Conservation (phyloP, 768 basidiomycete species). For the Suillus plorans region DNA sequence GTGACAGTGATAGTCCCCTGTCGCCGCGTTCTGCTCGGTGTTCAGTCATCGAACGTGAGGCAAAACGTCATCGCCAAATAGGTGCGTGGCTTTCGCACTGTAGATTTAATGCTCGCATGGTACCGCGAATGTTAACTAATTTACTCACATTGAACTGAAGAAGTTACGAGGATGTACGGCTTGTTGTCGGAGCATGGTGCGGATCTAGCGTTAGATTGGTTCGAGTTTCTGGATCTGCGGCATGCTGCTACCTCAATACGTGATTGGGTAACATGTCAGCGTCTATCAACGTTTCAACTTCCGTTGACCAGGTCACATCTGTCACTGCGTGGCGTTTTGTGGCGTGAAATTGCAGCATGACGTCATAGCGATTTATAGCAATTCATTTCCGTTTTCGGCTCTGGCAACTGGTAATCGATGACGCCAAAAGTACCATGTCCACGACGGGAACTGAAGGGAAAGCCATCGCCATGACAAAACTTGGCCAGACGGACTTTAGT, state of each 20-base stretch:
- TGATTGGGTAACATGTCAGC: neutral
- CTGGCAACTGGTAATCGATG: neutral
- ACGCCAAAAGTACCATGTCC: neutral
- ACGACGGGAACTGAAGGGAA: neutral
- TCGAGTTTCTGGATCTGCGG: neutral
- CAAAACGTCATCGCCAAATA: too few relatives aligned
- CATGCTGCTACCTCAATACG: neutral
- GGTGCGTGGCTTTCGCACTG: neutral
- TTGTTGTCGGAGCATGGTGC: neutral
- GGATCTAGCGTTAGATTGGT: neutral
- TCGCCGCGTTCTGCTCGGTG: neutral
- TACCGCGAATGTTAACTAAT: neutral
- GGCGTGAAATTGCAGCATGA: neutral
- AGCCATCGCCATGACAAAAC: neutral
- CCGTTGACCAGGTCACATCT: neutral
- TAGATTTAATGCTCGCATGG: neutral
- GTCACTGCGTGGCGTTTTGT: neutral
- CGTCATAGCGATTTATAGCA: neutral
- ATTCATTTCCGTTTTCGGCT: neutral
- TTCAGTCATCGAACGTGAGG: neutral
- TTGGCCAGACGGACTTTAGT: neutral
- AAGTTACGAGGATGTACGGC: neutral
- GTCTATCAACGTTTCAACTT: neutral
- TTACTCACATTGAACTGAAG: constrained; percentile 3
- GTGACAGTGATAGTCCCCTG: neutral